Evolutionary conservation across 768 basidiomycete species (phyloP), one percentile per base, ranked within the genome.

Genomic region (Boletus rubescentipes): DNA sequence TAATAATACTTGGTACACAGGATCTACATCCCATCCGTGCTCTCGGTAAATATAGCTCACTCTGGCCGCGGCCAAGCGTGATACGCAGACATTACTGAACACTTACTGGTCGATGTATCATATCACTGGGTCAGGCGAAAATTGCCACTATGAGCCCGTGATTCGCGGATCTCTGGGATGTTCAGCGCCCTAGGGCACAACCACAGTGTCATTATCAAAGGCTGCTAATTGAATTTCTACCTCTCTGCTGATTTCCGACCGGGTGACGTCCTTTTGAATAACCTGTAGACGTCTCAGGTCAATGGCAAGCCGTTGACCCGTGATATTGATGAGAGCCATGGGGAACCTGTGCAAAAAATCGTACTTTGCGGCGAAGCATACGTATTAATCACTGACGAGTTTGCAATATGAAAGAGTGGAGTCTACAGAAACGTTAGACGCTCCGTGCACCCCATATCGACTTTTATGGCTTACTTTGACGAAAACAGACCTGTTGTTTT

Each of bases 281-380:
- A n/a, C n/a, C n/a, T n/a, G n/a, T 11, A 46, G 31, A 5, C 45
- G 51, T n/a, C 51, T 46, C 51, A 53, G 32, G 30, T 46, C 51
- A 20, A 53, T 41, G 32, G 51, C 45, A 31, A 52, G 51, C 30
- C 44, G 30, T 15, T 52, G 51, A 18, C 51, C 51, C 26, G 51
- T 52, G 9, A 38, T 40, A 9, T 40, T 53, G 37, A 53, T 30
- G 31, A 53, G 20, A 7, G 23, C 21, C 21, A 47, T 15, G 51
- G 37, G 8, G 12, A 46, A 20, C 51, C 44, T 53, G 20, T 38
- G 23, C 12, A n/a, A 23, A 23, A 9, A 45, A 34, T 31, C 23
- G 20, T 26, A 23, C 10, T 12, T 7, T 39, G 16, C 20, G 32
- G 1, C 7, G 18, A 30, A n/a, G 20, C 7, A 23, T 20, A 38